Conservation (phyloP, 352 stramenopile species). For the Pythium inflatum region DNA sequence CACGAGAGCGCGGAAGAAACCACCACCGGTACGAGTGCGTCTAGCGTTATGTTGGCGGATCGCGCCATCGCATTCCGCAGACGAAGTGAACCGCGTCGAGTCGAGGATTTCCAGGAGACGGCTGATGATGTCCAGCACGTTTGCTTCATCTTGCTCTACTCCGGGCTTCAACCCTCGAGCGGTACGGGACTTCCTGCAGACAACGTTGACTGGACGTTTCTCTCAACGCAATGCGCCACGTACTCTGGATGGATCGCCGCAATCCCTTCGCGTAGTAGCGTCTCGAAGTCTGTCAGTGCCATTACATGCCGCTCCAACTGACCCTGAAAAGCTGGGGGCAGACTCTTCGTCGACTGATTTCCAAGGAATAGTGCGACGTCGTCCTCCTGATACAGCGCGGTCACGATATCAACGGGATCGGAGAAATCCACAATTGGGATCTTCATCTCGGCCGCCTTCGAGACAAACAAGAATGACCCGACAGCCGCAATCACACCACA, state of each 20-base stretch:
- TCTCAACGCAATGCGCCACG: neutral
- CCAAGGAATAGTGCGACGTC: neutral
- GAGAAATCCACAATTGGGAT: neutral
- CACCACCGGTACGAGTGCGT: no score
- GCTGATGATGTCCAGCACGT: no score
- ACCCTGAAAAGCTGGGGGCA: neutral
- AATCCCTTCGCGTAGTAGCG: slow-evolving; percentile 2
- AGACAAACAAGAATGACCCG: neutral
- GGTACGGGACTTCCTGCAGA: no score
- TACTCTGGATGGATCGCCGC: neutral
- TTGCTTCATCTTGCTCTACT: no score
- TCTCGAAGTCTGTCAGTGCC: neutral
- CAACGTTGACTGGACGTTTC: no score
- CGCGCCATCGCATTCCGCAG: no score
- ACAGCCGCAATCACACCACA: neutral
- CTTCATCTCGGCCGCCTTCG: neutral
- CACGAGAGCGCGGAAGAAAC: no score
- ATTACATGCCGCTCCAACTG: neutral
- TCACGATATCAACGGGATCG: neutral
- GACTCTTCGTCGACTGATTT: neutral
- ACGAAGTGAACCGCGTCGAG: no score
- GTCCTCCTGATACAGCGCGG: neutral
- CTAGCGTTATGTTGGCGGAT: no score
- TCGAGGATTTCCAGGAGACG: no score
- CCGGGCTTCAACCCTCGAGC: neutral